phyloP scores from a whole-genome alignment of 257 asterid species.

The Verbascum thapsus region DNA sequence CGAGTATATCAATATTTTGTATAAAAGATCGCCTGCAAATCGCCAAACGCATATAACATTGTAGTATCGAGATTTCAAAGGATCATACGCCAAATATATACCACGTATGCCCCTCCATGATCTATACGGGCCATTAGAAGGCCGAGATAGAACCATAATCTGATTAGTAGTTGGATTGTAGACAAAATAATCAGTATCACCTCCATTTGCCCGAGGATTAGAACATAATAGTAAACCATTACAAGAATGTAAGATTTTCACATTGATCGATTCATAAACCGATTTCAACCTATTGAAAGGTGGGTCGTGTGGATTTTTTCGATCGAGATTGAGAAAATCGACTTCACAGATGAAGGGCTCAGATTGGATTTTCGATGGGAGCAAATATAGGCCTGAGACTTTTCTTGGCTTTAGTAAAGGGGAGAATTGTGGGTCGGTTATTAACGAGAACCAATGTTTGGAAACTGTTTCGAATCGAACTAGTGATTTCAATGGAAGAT shows the following conservation, averaged over 20 bases:
- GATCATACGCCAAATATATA: background rate
- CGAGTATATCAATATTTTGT: conserved; percentile 3
- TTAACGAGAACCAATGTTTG: background rate
- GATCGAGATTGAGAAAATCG: background rate
- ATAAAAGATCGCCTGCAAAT: background rate
- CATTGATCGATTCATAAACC: background rate
- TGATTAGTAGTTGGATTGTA: background rate
- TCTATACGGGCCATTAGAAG: background rate
- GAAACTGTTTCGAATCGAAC: background rate
- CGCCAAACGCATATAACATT: background rate
- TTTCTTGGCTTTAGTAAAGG: background rate
- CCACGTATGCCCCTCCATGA: background rate
- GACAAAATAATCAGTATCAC: background rate
- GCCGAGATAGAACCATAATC: background rate
- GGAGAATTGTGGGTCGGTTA: background rate
- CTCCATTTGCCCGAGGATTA: background rate
- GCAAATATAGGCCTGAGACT: background rate
- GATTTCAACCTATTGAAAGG: background rate
- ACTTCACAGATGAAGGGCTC: background rate
- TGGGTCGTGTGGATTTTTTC: background rate
- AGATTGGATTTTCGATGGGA: background rate
- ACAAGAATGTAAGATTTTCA: conserved; percentile 7
- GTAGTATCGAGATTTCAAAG: background rate
- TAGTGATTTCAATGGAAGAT: background rate
- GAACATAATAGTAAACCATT: background rate